phyloP scores from a whole-genome alignment of 225 moss, liverwort and hornwort species.

The Bryoerythrophyllum caledonicum region DNA sequence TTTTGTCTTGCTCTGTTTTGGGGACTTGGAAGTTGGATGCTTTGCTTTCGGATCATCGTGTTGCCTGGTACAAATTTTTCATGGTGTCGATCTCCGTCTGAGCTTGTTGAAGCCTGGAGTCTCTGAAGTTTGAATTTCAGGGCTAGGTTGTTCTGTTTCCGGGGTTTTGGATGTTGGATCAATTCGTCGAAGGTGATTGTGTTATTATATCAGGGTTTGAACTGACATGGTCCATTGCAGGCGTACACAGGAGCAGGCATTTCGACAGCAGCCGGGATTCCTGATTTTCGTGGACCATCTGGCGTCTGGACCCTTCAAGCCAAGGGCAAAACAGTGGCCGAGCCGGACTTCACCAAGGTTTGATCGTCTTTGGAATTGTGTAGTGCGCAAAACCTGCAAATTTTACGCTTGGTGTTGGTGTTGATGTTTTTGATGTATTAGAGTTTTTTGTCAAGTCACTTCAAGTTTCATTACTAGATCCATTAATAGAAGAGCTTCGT shows the following conservation, averaged over 20 bases:
- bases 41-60: no score
- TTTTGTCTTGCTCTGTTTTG: no score
- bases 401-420: not conserved
- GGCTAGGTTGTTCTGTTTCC: not conserved
- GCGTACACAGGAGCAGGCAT: constrained; percentile 89
- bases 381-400: not conserved
- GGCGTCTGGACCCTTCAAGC: constrained; percentile 95
- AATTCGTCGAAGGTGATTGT: not conserved
- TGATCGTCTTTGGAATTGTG: constrained; percentile 7
- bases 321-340: constrained; percentile 65
- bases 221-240: constrained; percentile 31
- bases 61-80: no score
- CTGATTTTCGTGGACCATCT: constrained; percentile 91
- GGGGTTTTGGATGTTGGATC: constrained; percentile 1
- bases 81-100: no score
- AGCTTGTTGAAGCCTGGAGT: not conserved
- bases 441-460: no score
- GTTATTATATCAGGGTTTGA: constrained; percentile 7
- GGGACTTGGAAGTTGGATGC: no score
- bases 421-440: not conserved
- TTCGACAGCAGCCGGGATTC: constrained; percentile 94
- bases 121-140: not conserved
- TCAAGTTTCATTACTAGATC: no score
- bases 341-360: constrained; percentile 75
- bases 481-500: no score